phyloP scores from a whole-genome alignment of 805 yeast genomes.

The Yamadazyma akitaensis region DNA sequence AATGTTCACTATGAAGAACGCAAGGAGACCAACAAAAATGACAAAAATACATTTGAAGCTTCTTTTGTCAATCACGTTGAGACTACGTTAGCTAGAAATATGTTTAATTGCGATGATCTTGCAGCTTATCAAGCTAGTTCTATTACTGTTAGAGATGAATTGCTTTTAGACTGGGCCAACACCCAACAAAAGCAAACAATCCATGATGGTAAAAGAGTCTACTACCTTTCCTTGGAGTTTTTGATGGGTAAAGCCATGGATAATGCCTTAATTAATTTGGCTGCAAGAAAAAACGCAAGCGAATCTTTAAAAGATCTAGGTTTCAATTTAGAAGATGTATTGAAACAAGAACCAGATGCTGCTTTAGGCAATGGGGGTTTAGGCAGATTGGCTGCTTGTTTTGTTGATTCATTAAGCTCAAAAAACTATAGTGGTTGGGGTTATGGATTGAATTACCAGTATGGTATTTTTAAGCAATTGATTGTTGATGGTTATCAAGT shows the following conservation, averaged over 20 bases:
- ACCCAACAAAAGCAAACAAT: constrained; percentile 88
- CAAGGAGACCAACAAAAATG: constrained; percentile 15
- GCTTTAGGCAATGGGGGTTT: constrained; percentile 95
- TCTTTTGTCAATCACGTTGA: constrained; percentile 83
- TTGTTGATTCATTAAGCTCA: constrained; percentile 82
- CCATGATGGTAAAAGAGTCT: constrained; percentile 79
- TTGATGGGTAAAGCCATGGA: constrained; percentile 95
- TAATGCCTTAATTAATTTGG: constrained; percentile 83
- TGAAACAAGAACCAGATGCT: constrained; percentile 88
- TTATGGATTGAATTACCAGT: constrained; percentile 87
- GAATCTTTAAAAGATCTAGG: constrained; percentile 62
- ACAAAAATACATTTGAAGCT: constrained; percentile 58
- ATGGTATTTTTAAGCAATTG: constrained; percentile 88
- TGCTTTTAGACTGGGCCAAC: constrained; percentile 85
- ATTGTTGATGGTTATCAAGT: constrained; percentile 92
- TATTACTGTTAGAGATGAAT: constrained; percentile 69
- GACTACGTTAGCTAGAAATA: constrained; percentile 83
- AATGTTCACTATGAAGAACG: constrained; percentile 35
- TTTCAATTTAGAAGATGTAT: constrained; percentile 79
- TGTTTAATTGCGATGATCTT: constrained; percentile 86
- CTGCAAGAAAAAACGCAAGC: constrained; percentile 57
- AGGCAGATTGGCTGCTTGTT: constrained; percentile 93
- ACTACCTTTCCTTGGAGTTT: constrained; percentile 83
- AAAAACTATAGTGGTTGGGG: constrained; percentile 95
- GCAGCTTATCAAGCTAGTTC: constrained; percentile 94